Evolutionary conservation across 495 filamentous ascomycete genomes (phyloP), one percentile per base, ranked within the genome.

Genomic region (Astrothelium subdiscretum): DNA sequence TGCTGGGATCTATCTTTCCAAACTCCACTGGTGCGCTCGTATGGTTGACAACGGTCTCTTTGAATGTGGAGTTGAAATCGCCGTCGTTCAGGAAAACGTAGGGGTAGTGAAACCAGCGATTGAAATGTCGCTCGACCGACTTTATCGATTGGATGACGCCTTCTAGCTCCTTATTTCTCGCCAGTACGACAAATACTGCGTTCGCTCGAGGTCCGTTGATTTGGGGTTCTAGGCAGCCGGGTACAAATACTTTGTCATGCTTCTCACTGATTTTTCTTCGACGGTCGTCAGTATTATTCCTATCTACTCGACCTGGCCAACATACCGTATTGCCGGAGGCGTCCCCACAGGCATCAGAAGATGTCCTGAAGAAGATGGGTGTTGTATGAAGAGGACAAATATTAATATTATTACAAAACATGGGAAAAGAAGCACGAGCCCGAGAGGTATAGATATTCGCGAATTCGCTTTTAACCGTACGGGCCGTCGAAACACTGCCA

Each of bases 31-130:
- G 70, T 31, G 80, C 79, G 62, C 86, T 94, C 15, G 92, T 96
- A 74, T 99, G 92, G 70, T 97, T 97, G 69, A 80, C 75, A 51
- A 99, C 85, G 0, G 84, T 86, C 57, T 90, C 88, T 74, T 88
- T 92, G 81, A 99, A 99, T 3, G 85, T 88, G 67, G 86, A 80
- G 73, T 97, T 89, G 81, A 99, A 99, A 57, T 96, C 92, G 31
- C 85, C 95, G 70, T 99, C 94, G 74, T 99, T 99, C 64, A 99
- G 78, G 77, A 99, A 99, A 62, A 99, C 95, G 73, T 97, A 99
- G 31, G 94, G 94, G 73, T 99, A 99, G 74, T 97, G 82, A 73
- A 91, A 99, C 95, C 95, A 97, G 63, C 92, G 84, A 75, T 99
- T 99, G 83, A 99, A 99, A 72, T 99, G 94, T 63, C 94, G 83